Conservation (phyloP, 2,329 filamentous ascomycete species). For the Colletotrichum sojae region DNA sequence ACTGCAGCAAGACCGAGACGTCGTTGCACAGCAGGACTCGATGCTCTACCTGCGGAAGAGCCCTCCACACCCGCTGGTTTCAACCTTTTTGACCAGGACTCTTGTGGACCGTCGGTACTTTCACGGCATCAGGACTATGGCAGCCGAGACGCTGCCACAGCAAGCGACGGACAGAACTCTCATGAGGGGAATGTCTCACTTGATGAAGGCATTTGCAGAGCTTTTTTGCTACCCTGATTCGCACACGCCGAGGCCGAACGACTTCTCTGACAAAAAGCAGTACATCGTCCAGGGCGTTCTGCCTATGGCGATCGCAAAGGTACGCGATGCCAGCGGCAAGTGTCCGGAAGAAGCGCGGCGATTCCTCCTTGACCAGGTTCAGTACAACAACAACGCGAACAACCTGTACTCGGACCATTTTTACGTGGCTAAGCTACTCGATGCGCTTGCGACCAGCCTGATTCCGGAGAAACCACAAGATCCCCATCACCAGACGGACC, state of each 20-base stretch:
- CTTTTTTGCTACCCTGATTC: conserved; percentile 88
- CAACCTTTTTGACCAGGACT: conserved; percentile 90
- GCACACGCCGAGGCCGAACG: conserved; percentile 86
- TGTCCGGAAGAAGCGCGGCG: conserved; percentile 84
- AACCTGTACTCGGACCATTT: conserved; percentile 92
- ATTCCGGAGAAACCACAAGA: conserved; percentile 60
- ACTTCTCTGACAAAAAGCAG: conserved; percentile 88
- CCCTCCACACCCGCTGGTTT: conserved; percentile 84
- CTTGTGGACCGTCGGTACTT: conserved; percentile 94
- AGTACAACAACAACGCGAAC: conserved; percentile 94
- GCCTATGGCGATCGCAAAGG: conserved; percentile 81
- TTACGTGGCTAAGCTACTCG: conserved; percentile 87
- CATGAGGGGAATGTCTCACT: conserved; percentile 86
- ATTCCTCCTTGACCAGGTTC: conserved; percentile 90
- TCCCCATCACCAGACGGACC: conserved; percentile 55
- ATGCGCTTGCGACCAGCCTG: conserved; percentile 70
- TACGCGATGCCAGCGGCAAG: conserved; percentile 81
- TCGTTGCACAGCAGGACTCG: conserved; percentile 86
- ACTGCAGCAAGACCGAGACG: conserved; percentile 95
- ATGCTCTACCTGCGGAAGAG: conserved; percentile 79
- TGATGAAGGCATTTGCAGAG: conserved; percentile 88
- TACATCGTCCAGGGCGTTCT: conserved; percentile 91
- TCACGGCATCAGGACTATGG: conserved; percentile 90
- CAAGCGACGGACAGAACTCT: conserved; percentile 80
- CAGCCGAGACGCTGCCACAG: conserved; percentile 82